Evolutionary conservation across 2,329 filamentous ascomycete species (phyloP).

Genomic region (Calonectria naviculata): DNA sequence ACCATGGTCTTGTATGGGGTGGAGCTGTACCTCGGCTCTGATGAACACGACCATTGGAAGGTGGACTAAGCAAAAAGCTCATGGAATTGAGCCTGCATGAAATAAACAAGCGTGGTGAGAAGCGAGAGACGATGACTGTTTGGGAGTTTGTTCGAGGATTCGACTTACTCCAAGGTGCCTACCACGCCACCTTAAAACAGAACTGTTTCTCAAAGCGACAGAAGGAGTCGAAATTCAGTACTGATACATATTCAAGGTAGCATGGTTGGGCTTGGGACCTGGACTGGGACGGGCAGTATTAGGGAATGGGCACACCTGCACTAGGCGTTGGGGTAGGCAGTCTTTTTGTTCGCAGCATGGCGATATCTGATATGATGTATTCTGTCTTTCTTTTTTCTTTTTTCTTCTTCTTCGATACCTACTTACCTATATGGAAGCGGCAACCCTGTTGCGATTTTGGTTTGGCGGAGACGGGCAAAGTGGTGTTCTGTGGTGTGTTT

Average conservation of each 20-base stretch:
- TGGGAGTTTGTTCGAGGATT: neutral
- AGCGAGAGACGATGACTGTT: neutral
- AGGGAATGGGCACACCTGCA: slow-evolving; percentile 37
- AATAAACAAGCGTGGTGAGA: neutral
- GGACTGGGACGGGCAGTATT: slow-evolving; percentile 33
- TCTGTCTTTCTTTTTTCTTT: slow-evolving; percentile 26
- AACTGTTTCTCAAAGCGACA: slow-evolving; percentile 12
- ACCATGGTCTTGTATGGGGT: slow-evolving; percentile 93
- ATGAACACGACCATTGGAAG: slow-evolving; percentile 95
- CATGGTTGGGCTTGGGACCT: slow-evolving; percentile 36
- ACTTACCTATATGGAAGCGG: slow-evolving; percentile 22
- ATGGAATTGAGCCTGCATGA: neutral
- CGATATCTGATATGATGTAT: slow-evolving; percentile 44
- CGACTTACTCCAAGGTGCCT: slow-evolving; percentile 9
- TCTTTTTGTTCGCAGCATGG: slow-evolving; percentile 47
- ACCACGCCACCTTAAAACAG: slow-evolving; percentile 20
- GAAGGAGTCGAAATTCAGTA: slow-evolving; percentile 17
- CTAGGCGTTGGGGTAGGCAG: slow-evolving; percentile 46
- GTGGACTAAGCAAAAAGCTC: slow-evolving; percentile 72
- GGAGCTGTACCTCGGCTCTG: slow-evolving; percentile 87
- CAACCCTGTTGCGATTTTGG: slow-evolving; percentile 7
- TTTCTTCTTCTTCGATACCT: slow-evolving; percentile 18
- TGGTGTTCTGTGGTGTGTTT: slow-evolving; percentile 11
- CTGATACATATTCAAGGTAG: slow-evolving; percentile 31
- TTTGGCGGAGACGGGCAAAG: neutral